Base-by-base conservation (phyloP, 176 grass and related monocot genomes). In the Tillandsia fasciculata region DNA sequence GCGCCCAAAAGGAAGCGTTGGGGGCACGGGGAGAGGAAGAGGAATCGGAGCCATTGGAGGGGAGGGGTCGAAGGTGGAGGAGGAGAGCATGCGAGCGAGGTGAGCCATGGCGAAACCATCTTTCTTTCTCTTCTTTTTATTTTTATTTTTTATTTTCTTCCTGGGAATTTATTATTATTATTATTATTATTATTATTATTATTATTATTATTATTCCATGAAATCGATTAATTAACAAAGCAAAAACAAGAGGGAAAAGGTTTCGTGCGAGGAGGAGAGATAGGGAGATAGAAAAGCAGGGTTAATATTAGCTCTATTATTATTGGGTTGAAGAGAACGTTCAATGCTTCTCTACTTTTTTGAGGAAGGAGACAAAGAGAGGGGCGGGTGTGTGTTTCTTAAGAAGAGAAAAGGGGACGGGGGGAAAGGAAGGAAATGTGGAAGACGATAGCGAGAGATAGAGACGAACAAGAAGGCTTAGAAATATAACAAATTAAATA, bases 1-100 rank as follows among this genome's bases (percentile, higher is more conserved):
- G 77, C 82, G 0, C 82, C 83, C 48, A 90, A 66, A 28, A 90
- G 72, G 47, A 84, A 10, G 11, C 72, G 82, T 83, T 97, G 94
- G 0, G 94, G 81, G 72, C 89, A 97, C 0, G 54, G 56, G 3
- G 94, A 90, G 22, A 97, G 77, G 76, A 99, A 90, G 11, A 99
- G 56, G 84, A 92, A 93, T 6, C 22, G 70, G 48, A 79, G 51
- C 88, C 88, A 91, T 0, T 84, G 51, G 28, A 83, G 13, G 49
- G 81, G 58, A 24, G 57, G 15, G 47, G 68, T 57, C 10, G 64
- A 53, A 29, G 56, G 33, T 22, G 42, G 33, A 3, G 71, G 48
- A 48, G 71, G 11, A 3, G 71, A 51, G 71, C 71, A 73, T n/a
- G 71, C 47, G 33, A 22, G 71, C 54, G 57, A 73, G 57, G 12